phyloP scores from a whole-genome alignment of 2,329 filamentous ascomycete species.

The Aspergillus sp. region DNA sequence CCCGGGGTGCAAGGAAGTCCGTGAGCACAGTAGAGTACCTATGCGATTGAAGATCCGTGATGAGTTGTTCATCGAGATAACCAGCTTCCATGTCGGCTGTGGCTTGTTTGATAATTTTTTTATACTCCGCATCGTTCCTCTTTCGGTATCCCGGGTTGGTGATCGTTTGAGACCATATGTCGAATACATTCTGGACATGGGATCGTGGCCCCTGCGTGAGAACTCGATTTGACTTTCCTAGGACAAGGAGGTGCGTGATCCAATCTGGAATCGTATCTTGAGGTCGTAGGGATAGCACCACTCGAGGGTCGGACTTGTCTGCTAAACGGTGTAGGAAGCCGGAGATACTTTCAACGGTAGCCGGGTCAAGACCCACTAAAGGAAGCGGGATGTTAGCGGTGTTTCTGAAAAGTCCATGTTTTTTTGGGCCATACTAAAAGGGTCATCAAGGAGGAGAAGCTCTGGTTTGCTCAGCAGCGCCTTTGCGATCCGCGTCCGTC shows the following conservation, averaged over 20 bases:
- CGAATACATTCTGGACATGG: slow-evolving; percentile 56
- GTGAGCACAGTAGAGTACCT: neutral
- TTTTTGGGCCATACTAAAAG: slow-evolving; percentile 67
- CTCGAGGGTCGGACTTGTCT: slow-evolving; percentile 66
- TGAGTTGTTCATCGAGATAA: slow-evolving; percentile 30
- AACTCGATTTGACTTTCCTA: slow-evolving; percentile 70
- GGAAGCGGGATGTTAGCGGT: slow-evolving; percentile 20
- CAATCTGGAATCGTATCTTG: slow-evolving; percentile 88
- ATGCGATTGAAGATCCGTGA: slow-evolving; percentile 29
- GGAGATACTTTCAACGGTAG: slow-evolving; percentile 73
- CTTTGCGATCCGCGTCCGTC: slow-evolving; percentile 84
- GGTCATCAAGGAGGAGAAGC: slow-evolving; percentile 85
- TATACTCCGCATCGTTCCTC: slow-evolving; percentile 6
- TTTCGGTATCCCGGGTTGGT: slow-evolving; percentile 2
- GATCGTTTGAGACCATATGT: slow-evolving; percentile 34
- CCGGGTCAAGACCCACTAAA: slow-evolving; percentile 83
- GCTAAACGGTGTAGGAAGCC: slow-evolving; percentile 72
- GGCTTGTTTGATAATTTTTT: slow-evolving; percentile 17
- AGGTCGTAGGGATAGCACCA: slow-evolving; percentile 78
- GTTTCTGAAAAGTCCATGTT: slow-evolving; percentile 3
- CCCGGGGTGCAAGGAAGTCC: slow-evolving; percentile 17
- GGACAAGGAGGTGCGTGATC: slow-evolving; percentile 81
- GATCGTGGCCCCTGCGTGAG: slow-evolving; percentile 68
- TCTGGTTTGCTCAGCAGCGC: slow-evolving; percentile 79
- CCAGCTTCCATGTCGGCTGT: slow-evolving; percentile 26